Evolutionary conservation across 116 monocot genomes (phyloP).

Genomic region (Zostera marina): DNA sequence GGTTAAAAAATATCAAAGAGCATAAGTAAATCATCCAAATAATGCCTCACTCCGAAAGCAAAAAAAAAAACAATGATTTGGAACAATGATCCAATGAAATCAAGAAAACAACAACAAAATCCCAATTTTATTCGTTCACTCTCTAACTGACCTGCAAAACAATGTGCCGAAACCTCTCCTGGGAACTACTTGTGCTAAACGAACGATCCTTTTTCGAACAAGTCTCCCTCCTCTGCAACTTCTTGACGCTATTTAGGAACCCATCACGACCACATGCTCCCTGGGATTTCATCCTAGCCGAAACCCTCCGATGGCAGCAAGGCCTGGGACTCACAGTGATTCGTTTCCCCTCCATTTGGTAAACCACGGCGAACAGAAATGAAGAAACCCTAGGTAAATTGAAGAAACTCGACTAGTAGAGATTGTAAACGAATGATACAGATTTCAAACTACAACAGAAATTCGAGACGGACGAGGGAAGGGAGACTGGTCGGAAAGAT

Average conservation of each 20-base stretch:
- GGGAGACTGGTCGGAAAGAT: background rate
- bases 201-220: constrained; percentile 32
- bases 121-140: background rate
- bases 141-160: constrained; percentile 31
- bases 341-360: constrained; percentile 35
- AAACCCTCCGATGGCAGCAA: constrained; percentile 41
- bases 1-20: background rate
- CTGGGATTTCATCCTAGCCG: constrained; percentile 41
- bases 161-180: constrained; percentile 64
- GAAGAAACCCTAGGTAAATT: constrained; percentile 1
- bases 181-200: constrained; percentile 38
- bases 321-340: constrained; percentile 44
- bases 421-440: too few relatives aligned
- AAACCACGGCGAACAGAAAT: background rate
- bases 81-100: too few relatives aligned
- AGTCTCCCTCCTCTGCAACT: constrained; percentile 57
- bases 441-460: background rate
- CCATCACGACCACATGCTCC: constrained; percentile 15
- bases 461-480: background rate
- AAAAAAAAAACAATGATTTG: too few relatives aligned
- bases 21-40: background rate
- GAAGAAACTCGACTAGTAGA: too few relatives aligned
- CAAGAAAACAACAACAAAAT: background rate
- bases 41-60: too few relatives aligned
- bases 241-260: constrained; percentile 43